Evolutionary conservation across 2,329 filamentous ascomycete species (phyloP).

Genomic region (Aphanocladium album): DNA sequence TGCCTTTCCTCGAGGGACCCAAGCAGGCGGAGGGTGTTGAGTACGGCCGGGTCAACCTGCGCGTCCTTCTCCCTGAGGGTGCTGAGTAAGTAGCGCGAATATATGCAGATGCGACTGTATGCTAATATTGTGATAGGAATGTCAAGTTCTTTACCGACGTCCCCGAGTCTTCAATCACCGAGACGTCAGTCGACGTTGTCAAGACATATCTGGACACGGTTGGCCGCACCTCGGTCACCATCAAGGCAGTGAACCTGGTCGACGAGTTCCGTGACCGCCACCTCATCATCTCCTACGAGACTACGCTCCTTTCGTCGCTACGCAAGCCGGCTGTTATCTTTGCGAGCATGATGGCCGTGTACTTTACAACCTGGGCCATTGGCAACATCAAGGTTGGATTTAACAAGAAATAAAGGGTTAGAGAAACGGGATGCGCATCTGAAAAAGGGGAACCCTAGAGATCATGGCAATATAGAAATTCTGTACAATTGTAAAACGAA

Average conservation of each 20-base stretch:
- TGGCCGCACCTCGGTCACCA: slow-evolving; percentile 74
- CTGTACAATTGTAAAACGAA: slow-evolving; percentile 9
- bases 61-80: slow-evolving; percentile 85
- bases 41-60: slow-evolving; percentile 75
- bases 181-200: slow-evolving; percentile 57
- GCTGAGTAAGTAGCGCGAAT: slow-evolving; percentile 58
- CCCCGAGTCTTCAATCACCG: slow-evolving; percentile 57
- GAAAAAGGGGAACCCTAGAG: not conserved
- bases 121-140: slow-evolving; percentile 55
- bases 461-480: slow-evolving; percentile 11
- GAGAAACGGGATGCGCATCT: not conserved
- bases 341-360: slow-evolving; percentile 65
- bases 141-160: slow-evolving; percentile 72
- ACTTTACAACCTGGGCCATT: slow-evolving; percentile 67
- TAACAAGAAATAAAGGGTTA: slow-evolving; percentile 36
- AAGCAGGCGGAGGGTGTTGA: slow-evolving; percentile 79
- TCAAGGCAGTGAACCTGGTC: slow-evolving; percentile 80
- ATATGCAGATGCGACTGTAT: not conserved
- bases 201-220: slow-evolving; percentile 91
- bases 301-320: slow-evolving; percentile 66
- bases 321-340: slow-evolving; percentile 86
- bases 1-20: slow-evolving; percentile 90
- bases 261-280: slow-evolving; percentile 85
- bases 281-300: slow-evolving; percentile 82
- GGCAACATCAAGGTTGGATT: slow-evolving; percentile 81